Conservation (phyloP, 2,329 filamentous ascomycete genomes). For the Colletotrichum tabaci region DNA sequence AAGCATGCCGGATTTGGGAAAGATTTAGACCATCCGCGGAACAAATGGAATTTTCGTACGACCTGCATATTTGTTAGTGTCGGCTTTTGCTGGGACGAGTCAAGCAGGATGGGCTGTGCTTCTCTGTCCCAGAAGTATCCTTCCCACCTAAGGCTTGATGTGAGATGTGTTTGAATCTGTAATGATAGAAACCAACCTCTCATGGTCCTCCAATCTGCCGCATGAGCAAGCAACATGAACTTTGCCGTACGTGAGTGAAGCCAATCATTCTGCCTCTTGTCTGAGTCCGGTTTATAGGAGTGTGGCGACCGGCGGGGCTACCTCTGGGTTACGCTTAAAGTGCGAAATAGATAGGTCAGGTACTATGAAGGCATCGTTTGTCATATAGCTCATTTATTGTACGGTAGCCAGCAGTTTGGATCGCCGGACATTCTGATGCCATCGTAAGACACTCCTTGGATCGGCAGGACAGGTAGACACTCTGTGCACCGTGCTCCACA, state of each 20-base stretch:
- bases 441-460: too few species aligned
- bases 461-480: too few species aligned
- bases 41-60: background rate
- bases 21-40: background rate
- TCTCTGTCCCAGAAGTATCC: background rate
- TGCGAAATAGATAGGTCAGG: too few species aligned
- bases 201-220: background rate
- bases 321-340: background rate
- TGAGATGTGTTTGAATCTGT: background rate
- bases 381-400: too few species aligned
- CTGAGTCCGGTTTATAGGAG: background rate
- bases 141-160: background rate
- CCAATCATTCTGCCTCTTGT: background rate
- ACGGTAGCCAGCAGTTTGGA: background rate
- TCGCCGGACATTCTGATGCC: too few species aligned
- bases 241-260: background rate
- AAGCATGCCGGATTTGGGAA: background rate
- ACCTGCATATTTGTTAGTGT: background rate
- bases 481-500: too few species aligned
- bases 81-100: slow-evolving; percentile 9
- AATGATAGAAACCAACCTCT: background rate
- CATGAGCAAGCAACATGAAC: background rate
- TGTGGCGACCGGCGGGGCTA: background rate
- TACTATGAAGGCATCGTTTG: background rate
- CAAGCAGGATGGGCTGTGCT: background rate